Evolutionary conservation across 768 basidiomycete species (phyloP), one percentile per base, ranked within the genome.

Genomic region (Trametes villosa): DNA sequence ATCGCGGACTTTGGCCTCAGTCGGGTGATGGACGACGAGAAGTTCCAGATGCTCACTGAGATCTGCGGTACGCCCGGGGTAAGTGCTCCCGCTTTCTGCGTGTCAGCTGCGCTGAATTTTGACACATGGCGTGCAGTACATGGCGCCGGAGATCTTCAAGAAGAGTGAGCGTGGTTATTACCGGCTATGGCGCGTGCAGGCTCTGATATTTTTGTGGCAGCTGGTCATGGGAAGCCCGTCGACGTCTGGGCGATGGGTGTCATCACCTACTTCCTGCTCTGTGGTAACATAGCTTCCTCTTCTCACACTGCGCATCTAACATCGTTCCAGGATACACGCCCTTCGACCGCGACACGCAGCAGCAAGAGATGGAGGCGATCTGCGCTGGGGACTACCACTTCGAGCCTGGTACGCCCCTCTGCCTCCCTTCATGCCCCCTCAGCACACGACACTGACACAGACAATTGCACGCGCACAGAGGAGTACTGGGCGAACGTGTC

Each of bases 241-340:
- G 96, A 96, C 68, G 77, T 96, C 55, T 96, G 94, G 96, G 95
- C 96, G 1, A 96, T 98, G 86, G 96, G 96, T 38, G 96, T 99
- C 49, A 96, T 99, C 74, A 92, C 96, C 13, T 98, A 98, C 77
- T 97, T 97, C 87, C 79, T 98, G 4, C 87, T 98, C 27, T 88
- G 87, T 52, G 87, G 86, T 71, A 63, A 58, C 29, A 45, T 15
- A 17, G 15, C 52, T 2, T n/a, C 18, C 13, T 26, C 40, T 34
- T n/a, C 33, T 24, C 3, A 9, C n/a, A 34, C 27, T 22, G 34
- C 12, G 17, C 18, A 7, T 20, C 40, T 59, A 27, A 49, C 44
- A 48, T 42, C n/a, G 29, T 26, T 27, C 76, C 78, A 68, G 90
- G 92, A 2, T 96, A 98, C 78, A 99, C 97, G 6, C 97, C 97